Evolutionary conservation across 2,329 filamentous ascomycete species (phyloP).

Genomic region (Dryadomyces sulphureus): DNA sequence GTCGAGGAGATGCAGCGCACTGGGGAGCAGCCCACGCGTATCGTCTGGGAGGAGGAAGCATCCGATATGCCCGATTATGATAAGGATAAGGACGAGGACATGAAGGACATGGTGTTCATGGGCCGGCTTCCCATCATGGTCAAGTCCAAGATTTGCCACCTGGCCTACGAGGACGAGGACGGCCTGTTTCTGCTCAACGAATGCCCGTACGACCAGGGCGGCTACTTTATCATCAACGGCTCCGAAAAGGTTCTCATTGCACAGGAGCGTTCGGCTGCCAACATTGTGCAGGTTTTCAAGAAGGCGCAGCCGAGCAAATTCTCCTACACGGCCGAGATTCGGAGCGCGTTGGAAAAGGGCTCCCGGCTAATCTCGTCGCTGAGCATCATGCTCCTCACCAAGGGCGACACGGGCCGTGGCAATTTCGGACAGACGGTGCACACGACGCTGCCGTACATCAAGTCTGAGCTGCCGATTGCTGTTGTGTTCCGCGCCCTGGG

Average conservation of each 20-base stretch:
- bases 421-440: constrained; percentile 79
- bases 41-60: constrained; percentile 48
- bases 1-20: constrained; percentile 38
- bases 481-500: constrained; percentile 93
- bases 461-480: constrained; percentile 81
- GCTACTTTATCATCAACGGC: constrained; percentile 98
- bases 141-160: constrained; percentile 87
- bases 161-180: constrained; percentile 71
- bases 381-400: constrained; percentile 77
- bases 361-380: constrained; percentile 88
- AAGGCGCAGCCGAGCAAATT: constrained; percentile 88
- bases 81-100: constrained; percentile 38
- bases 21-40: constrained; percentile 40
- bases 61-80: constrained; percentile 35
- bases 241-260: constrained; percentile 97
- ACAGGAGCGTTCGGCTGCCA: constrained; percentile 92
- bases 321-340: constrained; percentile 87
- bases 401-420: constrained; percentile 65
- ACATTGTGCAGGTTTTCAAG: constrained; percentile 98
- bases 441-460: constrained; percentile 85
- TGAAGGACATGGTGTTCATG: constrained; percentile 69
- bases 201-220: constrained; percentile 94
- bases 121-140: constrained; percentile 97
- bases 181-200: constrained; percentile 86
- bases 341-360: constrained; percentile 91